Evolutionary conservation across 345 rosid genomes (phyloP), one percentile per base, ranked within the genome.

Genomic region (Salix koriyanagi): DNA sequence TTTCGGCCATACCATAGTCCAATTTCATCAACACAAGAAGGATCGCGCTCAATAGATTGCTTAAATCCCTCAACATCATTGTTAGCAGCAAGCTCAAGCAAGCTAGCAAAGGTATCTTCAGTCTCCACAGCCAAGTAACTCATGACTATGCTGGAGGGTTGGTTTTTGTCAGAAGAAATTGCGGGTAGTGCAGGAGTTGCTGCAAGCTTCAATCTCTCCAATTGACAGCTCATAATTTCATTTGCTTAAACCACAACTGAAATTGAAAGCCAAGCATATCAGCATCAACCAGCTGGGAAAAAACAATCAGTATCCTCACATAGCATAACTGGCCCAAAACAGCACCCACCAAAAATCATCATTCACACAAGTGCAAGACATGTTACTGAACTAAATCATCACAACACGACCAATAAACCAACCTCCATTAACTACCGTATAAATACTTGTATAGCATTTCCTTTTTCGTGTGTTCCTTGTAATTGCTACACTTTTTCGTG

Each of bases 21-120:
- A 75, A 86, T 77, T 79, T 93, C 96, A 75, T 90, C 91, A 41
- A 90, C 84, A 70, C 93, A 79, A 1, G 88, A 89, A 67, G 91
- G 91, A 64, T 93, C 92, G 21, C 77, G 82, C 69, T 90, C 92
- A 21, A 91, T 84, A 2, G 88, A 87, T 42, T 85, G 75, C 32
- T 81, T 90, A 32, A 91, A 86, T 66, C 89, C 93, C 75, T 88
- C 92, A 1, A 87, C 73, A 58, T 95, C 97, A 80, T 95, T 91
- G 82, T 90, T 89, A 62, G 99, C 98, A 19, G 99, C 99, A 36
- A 90, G 91, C 90, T 93, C 99, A 74, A 95, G 98, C 83, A 93
- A 81, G 84, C 96, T 92, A 12, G 92, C 91, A 78, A 91, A 92
- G 64, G 91, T 73, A 78, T 94, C 96, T 79, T 91, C 97, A 71